Base-by-base conservation (phyloP, 768 basidiomycete genomes). In the Phaeotremella skinneri region DNA sequence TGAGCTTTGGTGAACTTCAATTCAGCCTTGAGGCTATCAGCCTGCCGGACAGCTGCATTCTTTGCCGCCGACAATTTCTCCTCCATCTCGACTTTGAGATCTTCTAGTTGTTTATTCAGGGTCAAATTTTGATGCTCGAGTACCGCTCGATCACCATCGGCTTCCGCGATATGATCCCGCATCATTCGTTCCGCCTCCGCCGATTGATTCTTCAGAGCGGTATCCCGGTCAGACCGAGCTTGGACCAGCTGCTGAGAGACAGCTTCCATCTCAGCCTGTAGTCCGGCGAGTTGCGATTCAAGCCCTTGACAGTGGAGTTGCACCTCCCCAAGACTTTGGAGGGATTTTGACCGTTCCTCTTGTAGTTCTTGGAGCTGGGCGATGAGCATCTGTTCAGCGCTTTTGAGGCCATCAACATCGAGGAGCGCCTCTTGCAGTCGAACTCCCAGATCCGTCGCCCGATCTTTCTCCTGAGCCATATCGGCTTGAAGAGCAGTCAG, bases 91-190 rank as follows among this genome's bases (percentile, higher is more conserved):
- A 82, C 81, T 32, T 84, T 83, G 13, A 87, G 85, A n/a, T 83
- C 79, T 27, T 83, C 84, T 20, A 90, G 78, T 64, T 93, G 88
- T 14, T 89, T 86, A 1, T 88, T 82, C 42, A 91, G 80, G 13
- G 87, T 79, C 20, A 83, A 80, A 70, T 90, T 89, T 74, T 91
- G 88, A 50, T 92, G 85, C 77, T 96, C 91, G 47, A 96, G 80
- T 14, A 94, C 90, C 0, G 92, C 91, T 6, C 91, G 84, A 74
- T 97, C 92, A 0, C 91, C 89, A 69, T 96, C 91, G 14, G 91
- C 89, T 76, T 98, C 93, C 2, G 88, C 88, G 55, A 88, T 87
- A 67, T 92, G 89, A 73, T 96, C 91, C 1, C 90, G 84, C 62
- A 96, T 84, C 43, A 81, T 76, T 31, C 83, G 79, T 58, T 87